Percentiles rank a stretch among this genome's conserved stretches.
Evolutionary conservation across 1,284 basidiomycete genomes (phyloP).

Genomic region (Austroboletus novae-zelandiae): DNA sequence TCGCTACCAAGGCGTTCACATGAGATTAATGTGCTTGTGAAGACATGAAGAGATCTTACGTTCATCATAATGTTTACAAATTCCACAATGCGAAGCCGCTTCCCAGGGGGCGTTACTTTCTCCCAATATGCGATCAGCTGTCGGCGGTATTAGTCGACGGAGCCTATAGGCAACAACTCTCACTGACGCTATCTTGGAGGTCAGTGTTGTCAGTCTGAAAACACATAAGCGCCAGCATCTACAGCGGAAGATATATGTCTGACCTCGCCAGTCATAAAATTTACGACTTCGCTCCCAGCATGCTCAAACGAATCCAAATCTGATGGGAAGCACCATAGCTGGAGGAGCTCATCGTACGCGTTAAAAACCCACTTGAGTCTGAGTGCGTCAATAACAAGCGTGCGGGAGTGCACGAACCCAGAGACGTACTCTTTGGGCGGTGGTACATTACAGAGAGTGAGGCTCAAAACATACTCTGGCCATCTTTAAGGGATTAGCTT

Average conservation of each 20-base stretch:
- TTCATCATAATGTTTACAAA: conserved; percentile 56
- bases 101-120: conserved; percentile 49
- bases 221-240: conserved; percentile 11
- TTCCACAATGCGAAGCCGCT: conserved; percentile 50
- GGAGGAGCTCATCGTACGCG: conserved; percentile 59
- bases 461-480: conserved; percentile 66
- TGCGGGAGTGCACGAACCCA: neutral
- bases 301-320: conserved; percentile 69
- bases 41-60: conserved; percentile 38
- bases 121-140: conserved; percentile 69
- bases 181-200: conserved; percentile 50
- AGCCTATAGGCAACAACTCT: conserved; percentile 3
- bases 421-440: conserved; percentile 60
- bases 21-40: neutral
- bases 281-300: conserved; percentile 54
- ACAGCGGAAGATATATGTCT: neutral
- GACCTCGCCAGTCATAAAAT: conserved; percentile 52
- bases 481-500: conserved; percentile 45
- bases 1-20: conserved; percentile 38
- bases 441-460: conserved; percentile 68
- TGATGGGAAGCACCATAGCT: conserved; percentile 62
- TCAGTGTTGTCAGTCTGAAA: conserved; percentile 51
- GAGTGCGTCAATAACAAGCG: conserved; percentile 3
- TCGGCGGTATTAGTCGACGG: conserved; percentile 12
- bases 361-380: conserved; percentile 60